A percentile compares a stretch with the other conserved stretches of the same genome.
Evolutionary conservation across 2,329 filamentous ascomycete species (phyloP).

Genomic region (Pseudocercospora vitis): DNA sequence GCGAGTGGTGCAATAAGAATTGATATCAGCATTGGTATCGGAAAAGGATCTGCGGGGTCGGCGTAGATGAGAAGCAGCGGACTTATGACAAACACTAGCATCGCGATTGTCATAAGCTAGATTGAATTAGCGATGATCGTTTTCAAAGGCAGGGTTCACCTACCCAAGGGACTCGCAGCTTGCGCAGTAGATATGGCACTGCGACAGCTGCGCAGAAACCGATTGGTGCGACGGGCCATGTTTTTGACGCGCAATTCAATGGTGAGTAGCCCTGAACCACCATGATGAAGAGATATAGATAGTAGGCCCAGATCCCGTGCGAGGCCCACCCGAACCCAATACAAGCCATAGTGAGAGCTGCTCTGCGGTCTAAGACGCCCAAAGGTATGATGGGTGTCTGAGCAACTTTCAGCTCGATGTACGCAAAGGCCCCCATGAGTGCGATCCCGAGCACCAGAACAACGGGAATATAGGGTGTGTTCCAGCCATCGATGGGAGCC

Average conservation of each 20-base stretch:
- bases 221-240: slow-evolving; percentile 35
- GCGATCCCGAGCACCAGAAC: slow-evolving; percentile 30
- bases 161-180: slow-evolving; percentile 38
- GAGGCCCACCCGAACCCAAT: slow-evolving; percentile 33
- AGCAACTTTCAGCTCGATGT: slow-evolving; percentile 28
- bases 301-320: slow-evolving; percentile 41
- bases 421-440: slow-evolving; percentile 30
- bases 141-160: background rate
- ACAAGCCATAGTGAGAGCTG: slow-evolving; percentile 30
- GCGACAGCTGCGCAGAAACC: slow-evolving; percentile 38
- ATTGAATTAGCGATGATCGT: background rate
- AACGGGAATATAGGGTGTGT: slow-evolving; percentile 28
- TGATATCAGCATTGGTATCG: slow-evolving; percentile 40
- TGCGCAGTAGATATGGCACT: slow-evolving; percentile 40
- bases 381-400: slow-evolving; percentile 27
- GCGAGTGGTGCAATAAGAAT: slow-evolving; percentile 39
- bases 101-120: slow-evolving; percentile 36
- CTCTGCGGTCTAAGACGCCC: slow-evolving; percentile 28
- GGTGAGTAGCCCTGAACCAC: slow-evolving; percentile 34
- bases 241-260: slow-evolving; percentile 37
- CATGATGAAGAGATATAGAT: slow-evolving; percentile 38
- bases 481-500: slow-evolving; percentile 33
- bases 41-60: slow-evolving; percentile 37
- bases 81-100: slow-evolving; percentile 38
- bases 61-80: slow-evolving; percentile 35